A percentile compares a stretch with the other conserved stretches of the same genome.
phyloP scores from a whole-genome alignment of 129 eudicot species.

The Chrysanthemum seticuspe region DNA sequence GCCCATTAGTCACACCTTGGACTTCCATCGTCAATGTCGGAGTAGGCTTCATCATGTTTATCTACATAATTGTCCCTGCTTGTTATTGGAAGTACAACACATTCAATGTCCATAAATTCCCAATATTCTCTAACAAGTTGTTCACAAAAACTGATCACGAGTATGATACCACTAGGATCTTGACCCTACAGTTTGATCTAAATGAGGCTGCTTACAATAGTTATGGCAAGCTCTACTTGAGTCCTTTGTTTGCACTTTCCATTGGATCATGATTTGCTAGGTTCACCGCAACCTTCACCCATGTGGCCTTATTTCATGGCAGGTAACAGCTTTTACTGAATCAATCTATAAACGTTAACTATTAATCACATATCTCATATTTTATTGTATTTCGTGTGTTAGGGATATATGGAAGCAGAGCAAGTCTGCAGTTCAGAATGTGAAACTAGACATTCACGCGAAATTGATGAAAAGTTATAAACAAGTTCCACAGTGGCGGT shows the following conservation, averaged over 20 bases:
- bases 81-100: too few relatives aligned
- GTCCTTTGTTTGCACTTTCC: neutral
- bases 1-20: too few relatives aligned
- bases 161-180: too few relatives aligned
- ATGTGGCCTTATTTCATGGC: neutral
- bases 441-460: neutral
- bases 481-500: neutral
- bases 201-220: too few relatives aligned
- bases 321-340: neutral
- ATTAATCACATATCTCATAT: neutral
- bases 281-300: neutral
- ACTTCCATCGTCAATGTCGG: too few relatives aligned
- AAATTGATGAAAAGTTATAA: neutral
- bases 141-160: too few relatives aligned
- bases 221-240: neutral
- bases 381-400: neutral
- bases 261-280: neutral
- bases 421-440: neutral
- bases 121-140: too few relatives aligned
- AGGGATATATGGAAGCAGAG: neutral
- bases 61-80: too few relatives aligned
- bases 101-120: too few relatives aligned
- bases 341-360: neutral
- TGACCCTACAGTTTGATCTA: too few relatives aligned
- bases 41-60: too few relatives aligned